Base-by-base conservation (phyloP, 495 filamentous ascomycete genomes). In the Penicillium canariense region DNA sequence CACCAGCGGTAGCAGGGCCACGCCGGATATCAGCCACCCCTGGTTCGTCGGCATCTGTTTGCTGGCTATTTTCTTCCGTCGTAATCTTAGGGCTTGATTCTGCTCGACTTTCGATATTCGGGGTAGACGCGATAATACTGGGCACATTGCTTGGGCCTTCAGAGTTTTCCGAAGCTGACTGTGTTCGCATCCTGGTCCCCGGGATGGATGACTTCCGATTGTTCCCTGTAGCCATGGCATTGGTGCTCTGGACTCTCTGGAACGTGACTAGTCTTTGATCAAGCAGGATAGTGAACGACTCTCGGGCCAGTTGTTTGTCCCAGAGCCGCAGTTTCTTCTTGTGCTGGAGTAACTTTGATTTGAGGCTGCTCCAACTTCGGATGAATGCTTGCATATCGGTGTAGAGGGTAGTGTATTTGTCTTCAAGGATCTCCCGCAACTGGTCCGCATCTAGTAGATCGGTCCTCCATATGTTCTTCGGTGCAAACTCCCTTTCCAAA, bases 291-390 rank as follows among this genome's bases (percentile, higher is more conserved):
- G 66, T 66, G 39, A 74, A 75, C 28, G 68, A 60, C 47, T 69
- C 66, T 3, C 54, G 50, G 10, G 59, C 25, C 20, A 77, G 26
- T 35, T 60, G 65, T 8, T 52, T 68, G 27, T 71, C 68, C 62
- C 69, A 71, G 50, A 67, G 53, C n/a, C 25, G 43, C 11, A 70
- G 60, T 56, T 72, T 77, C 58, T 55, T 68, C 50, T 72, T 81
- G 23, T 73, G 69, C 15, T 67, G 64, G 28, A 70, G 65, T 1
- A 72, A 51, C 22, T 62, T 62, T 3, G 46, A 26, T 54, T 62
- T 73, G 31, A 78, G 66, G 20, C 56, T 55, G 14, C 38, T 56
- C 48, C 56, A 64, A 22, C 63, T 67, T 27, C 61, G 48, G 6
- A 62, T 20, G 11, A 76, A 60, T 15, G 50, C 63, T 15, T 61